Evolutionary conservation across 2,329 filamentous ascomycete genomes (phyloP).

Genomic region (Cladosporium sp.): DNA sequence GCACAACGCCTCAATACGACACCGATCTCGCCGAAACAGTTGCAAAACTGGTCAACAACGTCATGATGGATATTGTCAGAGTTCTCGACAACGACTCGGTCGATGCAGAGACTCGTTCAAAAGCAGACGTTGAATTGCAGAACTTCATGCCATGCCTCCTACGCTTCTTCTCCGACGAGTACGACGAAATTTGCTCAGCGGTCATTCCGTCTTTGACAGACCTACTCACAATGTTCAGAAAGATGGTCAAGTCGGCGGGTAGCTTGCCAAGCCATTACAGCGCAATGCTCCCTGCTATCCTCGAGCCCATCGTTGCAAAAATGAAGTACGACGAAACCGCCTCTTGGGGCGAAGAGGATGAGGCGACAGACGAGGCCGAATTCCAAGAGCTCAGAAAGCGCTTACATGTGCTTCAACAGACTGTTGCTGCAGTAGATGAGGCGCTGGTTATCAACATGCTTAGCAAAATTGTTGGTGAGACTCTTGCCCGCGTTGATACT

Average conservation of each 20-base stretch:
- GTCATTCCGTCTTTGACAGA: slow-evolving; percentile 93
- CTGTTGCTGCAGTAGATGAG: slow-evolving; percentile 86
- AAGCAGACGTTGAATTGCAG: slow-evolving; percentile 78
- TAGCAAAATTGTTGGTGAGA: slow-evolving; percentile 82
- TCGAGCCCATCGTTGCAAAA: slow-evolving; percentile 90
- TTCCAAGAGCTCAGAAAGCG: slow-evolving; percentile 93
- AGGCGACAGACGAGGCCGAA: slow-evolving; percentile 94
- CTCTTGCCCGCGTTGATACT: slow-evolving; percentile 77
- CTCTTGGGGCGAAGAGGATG: slow-evolving; percentile 89
- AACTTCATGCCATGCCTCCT: slow-evolving; percentile 83
- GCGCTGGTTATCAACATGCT: slow-evolving; percentile 83
- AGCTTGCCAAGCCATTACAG: slow-evolving; percentile 72
- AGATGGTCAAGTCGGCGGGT: slow-evolving; percentile 63
- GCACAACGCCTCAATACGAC: slow-evolving; percentile 84
- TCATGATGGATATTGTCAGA: slow-evolving; percentile 81
- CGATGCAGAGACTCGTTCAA: slow-evolving; percentile 64
- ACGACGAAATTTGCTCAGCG: slow-evolving; percentile 95
- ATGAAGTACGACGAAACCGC: slow-evolving; percentile 98
- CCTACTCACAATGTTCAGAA: slow-evolving; percentile 85
- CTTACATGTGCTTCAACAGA: slow-evolving; percentile 87
- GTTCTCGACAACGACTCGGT: slow-evolving; percentile 71
- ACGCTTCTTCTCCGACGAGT: slow-evolving; percentile 95
- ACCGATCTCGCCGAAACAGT: slow-evolving; percentile 93
- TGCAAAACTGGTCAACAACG: slow-evolving; percentile 91
- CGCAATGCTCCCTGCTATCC: slow-evolving; percentile 80